Evolutionary conservation across 2,329 filamentous ascomycete genomes (phyloP).

Genomic region (Furcasterigmium furcatum): DNA sequence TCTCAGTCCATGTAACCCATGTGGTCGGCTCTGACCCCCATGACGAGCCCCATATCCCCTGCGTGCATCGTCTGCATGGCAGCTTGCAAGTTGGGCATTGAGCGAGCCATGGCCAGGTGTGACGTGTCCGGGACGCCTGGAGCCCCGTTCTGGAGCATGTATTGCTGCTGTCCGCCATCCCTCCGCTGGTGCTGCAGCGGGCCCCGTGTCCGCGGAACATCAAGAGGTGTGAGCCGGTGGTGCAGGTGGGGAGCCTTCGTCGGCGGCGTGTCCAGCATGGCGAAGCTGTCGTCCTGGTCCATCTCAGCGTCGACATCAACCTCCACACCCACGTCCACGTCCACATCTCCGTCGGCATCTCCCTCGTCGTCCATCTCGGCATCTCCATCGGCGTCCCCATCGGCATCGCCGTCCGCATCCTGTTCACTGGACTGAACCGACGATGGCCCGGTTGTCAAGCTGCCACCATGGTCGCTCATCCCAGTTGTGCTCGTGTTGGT

Average conservation of each 20-base stretch:
- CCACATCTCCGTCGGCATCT: conserved; percentile 34
- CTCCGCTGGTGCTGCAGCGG: conserved; percentile 24
- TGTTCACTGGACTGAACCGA: conserved; percentile 43
- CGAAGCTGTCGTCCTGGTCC: conserved; percentile 56
- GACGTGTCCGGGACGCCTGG: conserved; percentile 29
- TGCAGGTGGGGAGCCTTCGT: conserved; percentile 26
- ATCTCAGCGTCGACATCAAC: conserved; percentile 30
- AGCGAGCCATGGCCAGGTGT: conserved; percentile 36
- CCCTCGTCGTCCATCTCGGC: conserved; percentile 16
- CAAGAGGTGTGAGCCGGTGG: conserved; percentile 33
- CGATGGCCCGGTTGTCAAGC: conserved; percentile 28
- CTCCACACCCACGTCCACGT: conserved; percentile 17
- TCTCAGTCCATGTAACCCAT: conserved; percentile 52
- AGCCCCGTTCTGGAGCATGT: conserved; percentile 36
- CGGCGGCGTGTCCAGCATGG: conserved; percentile 42
- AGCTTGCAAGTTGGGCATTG: conserved; percentile 44
- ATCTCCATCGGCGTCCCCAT: conserved; percentile 37
- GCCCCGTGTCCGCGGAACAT: conserved; percentile 37
- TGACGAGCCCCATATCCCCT: conserved; percentile 40
- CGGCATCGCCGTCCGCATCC: conserved; percentile 31
- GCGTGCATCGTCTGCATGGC: conserved; percentile 37
- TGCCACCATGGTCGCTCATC: conserved; percentile 26
- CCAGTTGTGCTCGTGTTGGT: conserved; percentile 29
- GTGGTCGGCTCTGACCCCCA: conserved; percentile 41
- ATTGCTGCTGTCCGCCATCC: conserved; percentile 4